phyloP scores from a whole-genome alignment of 805 yeast species.

The Clavispora phyllophila region DNA sequence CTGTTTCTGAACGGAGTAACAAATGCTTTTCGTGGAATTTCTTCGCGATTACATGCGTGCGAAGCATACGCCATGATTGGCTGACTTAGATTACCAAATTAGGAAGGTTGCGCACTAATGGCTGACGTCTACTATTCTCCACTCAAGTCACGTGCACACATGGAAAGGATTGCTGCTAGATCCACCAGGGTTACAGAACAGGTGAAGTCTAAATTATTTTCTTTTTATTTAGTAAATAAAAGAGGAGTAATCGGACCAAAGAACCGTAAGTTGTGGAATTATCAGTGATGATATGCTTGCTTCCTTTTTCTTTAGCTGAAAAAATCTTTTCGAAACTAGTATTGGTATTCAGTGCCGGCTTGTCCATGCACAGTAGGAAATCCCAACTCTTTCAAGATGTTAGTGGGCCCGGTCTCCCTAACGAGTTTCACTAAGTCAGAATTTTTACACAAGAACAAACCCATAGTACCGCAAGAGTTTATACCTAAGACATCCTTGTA shows the following conservation, averaged over 20 bases:
- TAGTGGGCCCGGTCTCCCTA: slow-evolving; percentile 41
- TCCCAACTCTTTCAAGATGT: slow-evolving; percentile 61
- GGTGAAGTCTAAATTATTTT: too few species aligned
- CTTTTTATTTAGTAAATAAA: too few species aligned
- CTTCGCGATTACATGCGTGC: slow-evolving; percentile 7
- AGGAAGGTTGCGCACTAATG: slow-evolving; percentile 1
- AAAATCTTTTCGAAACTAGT: too few species aligned
- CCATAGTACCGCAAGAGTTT: slow-evolving; percentile 78
- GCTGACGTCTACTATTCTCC: background rate
- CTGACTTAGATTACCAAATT: slow-evolving; percentile 1
- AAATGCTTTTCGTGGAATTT: slow-evolving; percentile 1
- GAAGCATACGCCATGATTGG: slow-evolving; percentile 11
- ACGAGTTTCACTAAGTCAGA: slow-evolving; percentile 48
- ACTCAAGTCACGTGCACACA: slow-evolving; percentile 18
- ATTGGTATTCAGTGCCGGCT: slow-evolving; percentile 60
- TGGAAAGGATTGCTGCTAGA: too few species aligned
- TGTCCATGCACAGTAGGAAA: slow-evolving; percentile 56
- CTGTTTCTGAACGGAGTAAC: background rate
- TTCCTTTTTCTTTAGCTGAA: too few species aligned
- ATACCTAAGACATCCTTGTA: slow-evolving; percentile 53
- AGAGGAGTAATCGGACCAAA: too few species aligned
- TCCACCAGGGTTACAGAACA: too few species aligned
- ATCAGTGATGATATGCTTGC: too few species aligned
- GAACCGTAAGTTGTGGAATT: too few species aligned
- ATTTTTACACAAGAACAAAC: slow-evolving; percentile 72